Conservation (phyloP, 352 stramenopile genomes). For the Pythium apleroticum region DNA sequence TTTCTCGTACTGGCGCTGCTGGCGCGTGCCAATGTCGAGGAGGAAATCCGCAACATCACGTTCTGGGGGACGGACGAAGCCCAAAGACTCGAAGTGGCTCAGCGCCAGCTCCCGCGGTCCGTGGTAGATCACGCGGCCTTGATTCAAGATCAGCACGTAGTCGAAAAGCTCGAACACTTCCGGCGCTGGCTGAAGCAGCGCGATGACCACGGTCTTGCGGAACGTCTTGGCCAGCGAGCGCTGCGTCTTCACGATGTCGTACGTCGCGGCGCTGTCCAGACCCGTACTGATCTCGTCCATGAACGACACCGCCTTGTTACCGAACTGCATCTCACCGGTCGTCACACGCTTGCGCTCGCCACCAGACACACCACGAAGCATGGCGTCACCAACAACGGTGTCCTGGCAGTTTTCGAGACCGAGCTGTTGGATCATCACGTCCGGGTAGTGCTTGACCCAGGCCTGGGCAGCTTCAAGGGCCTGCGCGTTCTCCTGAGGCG, state of each 20-base stretch:
- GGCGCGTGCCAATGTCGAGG: conserved; percentile 22
- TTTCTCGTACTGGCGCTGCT: conserved; percentile 26
- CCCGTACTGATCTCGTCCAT: conserved; percentile 53
- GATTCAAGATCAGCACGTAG: conserved; percentile 82
- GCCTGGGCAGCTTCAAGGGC: neutral
- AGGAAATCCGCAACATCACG: conserved; percentile 30
- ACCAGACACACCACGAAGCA: conserved; percentile 37
- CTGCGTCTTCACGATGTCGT: conserved; percentile 41
- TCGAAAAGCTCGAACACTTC: conserved; percentile 90
- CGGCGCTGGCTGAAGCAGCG: conserved; percentile 76
- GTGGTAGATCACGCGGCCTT: conserved; percentile 74
- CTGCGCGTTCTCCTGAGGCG: too few species aligned
- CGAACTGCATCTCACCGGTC: conserved; percentile 22
- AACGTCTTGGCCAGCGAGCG: conserved; percentile 27
- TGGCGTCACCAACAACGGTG: conserved; percentile 41
- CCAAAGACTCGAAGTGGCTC: conserved; percentile 68
- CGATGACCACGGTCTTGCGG: conserved; percentile 36
- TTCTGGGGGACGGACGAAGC: conserved; percentile 34
- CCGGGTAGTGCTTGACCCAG: conserved; percentile 22
- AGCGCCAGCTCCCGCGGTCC: conserved; percentile 21
- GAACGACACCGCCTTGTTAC: conserved; percentile 35
- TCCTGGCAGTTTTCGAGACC: conserved; percentile 31
- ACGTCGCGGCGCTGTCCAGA: conserved; percentile 10
- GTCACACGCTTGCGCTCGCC: conserved; percentile 18
- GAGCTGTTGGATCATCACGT: conserved; percentile 34